Evolutionary conservation across 1,139 yeast species (phyloP).

Genomic region (Blastobotrys indianensis): DNA sequence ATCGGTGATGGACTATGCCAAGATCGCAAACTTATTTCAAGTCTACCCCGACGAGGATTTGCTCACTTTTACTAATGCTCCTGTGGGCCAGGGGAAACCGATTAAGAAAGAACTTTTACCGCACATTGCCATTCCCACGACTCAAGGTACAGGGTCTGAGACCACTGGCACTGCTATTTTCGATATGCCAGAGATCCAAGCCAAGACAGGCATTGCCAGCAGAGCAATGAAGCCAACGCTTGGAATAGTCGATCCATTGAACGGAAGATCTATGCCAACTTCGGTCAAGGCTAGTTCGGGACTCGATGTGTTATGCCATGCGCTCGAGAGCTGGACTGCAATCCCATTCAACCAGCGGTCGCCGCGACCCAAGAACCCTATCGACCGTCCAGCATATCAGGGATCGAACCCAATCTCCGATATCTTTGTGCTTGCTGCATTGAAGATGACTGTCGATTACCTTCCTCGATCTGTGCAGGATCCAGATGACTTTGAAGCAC

Average conservation of each 20-base stretch:
- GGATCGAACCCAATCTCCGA: conserved; percentile 41
- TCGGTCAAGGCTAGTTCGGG: conserved; percentile 41
- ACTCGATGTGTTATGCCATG: conserved; percentile 42
- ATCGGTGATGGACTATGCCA: conserved; percentile 40
- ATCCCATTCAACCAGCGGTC: conserved; percentile 37
- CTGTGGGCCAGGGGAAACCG: conserved; percentile 39
- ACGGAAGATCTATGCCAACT: conserved; percentile 40
- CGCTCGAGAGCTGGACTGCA: conserved; percentile 41
- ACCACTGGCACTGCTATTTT: conserved; percentile 42
- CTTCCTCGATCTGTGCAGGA: conserved; percentile 37
- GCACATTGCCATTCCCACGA: conserved; percentile 40
- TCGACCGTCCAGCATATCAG: conserved; percentile 39
- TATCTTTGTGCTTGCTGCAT: conserved; percentile 37
- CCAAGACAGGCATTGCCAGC: conserved; percentile 40
- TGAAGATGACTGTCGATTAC: conserved; percentile 36
- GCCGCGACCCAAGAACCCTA: conserved; percentile 37
- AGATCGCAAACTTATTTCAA: conserved; percentile 37
- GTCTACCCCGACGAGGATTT: conserved; percentile 36
- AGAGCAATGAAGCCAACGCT: conserved; percentile 37
- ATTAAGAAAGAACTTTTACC: conserved; percentile 34
- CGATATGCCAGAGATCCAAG: conserved; percentile 30
- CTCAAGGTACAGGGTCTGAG: conserved; percentile 44
- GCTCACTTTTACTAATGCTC: conserved; percentile 40
- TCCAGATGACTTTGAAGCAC: conserved; percentile 37
- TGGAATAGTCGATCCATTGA: conserved; percentile 40